Evolutionary conservation across 176 grass and related monocot species (phyloP).

Genomic region (Bonia amplexicaulis): DNA sequence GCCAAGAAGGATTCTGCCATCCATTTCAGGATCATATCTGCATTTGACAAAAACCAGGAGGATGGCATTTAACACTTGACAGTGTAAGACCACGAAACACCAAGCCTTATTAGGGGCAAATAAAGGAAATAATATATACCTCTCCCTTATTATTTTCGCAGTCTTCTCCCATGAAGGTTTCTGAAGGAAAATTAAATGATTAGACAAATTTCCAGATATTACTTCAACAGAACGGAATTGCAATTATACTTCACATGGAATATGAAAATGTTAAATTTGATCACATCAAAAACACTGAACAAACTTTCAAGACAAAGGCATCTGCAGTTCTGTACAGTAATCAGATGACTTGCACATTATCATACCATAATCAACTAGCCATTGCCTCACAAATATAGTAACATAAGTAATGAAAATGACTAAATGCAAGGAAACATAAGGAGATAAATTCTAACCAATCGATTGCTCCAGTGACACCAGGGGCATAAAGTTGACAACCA

Average conservation of each 20-base stretch:
- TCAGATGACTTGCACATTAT: constrained; percentile 3
- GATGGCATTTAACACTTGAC: not conserved
- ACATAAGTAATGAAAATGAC: not conserved
- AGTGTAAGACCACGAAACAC: not conserved
- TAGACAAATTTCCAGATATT: constrained; percentile 19
- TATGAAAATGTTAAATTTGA: constrained; percentile 1
- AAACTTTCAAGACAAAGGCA: not conserved
- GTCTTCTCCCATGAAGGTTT: constrained; percentile 98
- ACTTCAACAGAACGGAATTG: not conserved
- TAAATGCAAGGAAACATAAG: not conserved
- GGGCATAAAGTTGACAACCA: constrained; percentile 97
- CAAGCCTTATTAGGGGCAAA: not conserved
- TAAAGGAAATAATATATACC: constrained; percentile 38
- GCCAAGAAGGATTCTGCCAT: constrained; percentile 78
- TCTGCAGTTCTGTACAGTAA: not conserved
- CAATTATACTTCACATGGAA: constrained; percentile 6
- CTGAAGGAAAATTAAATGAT: constrained; percentile 38
- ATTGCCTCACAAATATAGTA: not conserved
- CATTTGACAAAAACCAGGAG: constrained; percentile 5
- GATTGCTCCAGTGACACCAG: constrained; percentile 98
- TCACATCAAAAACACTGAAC: not conserved
- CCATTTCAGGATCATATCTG: constrained; percentile 98
- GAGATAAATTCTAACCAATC: constrained; percentile 61
- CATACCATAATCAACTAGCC: not conserved
- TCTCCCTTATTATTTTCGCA: constrained; percentile 87